Evolutionary conservation across 345 rosid species (phyloP), one percentile per base, ranked within the genome.

Genomic region (Hevea brasiliensis): DNA sequence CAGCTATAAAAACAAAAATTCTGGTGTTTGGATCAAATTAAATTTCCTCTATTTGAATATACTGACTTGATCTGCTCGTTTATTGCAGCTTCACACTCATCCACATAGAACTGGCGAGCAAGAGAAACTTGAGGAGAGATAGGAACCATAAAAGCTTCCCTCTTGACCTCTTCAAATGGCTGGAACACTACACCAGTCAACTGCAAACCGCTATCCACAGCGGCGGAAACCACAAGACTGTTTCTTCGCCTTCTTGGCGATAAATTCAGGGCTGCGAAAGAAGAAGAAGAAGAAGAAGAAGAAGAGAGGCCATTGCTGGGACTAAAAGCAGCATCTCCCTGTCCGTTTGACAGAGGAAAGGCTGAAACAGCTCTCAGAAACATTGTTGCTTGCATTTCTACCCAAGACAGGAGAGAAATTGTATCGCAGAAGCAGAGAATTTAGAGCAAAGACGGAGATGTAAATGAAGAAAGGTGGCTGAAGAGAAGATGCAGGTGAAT

Each of bases 51-150:
- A 47, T 14, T 47, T 50, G 42, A n/a, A 57, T 8, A 66, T 20
- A 26, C 85, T 69, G 74, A 92, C 97, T 92, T 92, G 91, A 92
- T 92, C 78, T 90, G 97, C 88, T 90, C 93, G n/a, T 90, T 92
- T 32, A 90, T 61, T 8, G 86, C 90, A 6, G 92, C 82, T 80
- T 90, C 97, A 65, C 83, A 67, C 15, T 82, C 83, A 13, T 87
- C 86, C 2, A 61, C 56, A 26, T 44, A 92, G 3, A 40, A 50
- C 69, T 92, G 97, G 70, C 97, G 93, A 81, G 93, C 95, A 20
- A 90, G 86, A 21, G 97, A 92, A 51, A 64, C 74, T 0, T 79
- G 63, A 23, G 84, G 84, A 15, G 88, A 44, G 58, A 87, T 57
- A 0, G 97, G 96, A 54, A 92, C 84, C 6, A 80, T 69, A 17